Conservation (phyloP, 2,329 filamentous ascomycete genomes). For the Alternaria tenuissima region DNA sequence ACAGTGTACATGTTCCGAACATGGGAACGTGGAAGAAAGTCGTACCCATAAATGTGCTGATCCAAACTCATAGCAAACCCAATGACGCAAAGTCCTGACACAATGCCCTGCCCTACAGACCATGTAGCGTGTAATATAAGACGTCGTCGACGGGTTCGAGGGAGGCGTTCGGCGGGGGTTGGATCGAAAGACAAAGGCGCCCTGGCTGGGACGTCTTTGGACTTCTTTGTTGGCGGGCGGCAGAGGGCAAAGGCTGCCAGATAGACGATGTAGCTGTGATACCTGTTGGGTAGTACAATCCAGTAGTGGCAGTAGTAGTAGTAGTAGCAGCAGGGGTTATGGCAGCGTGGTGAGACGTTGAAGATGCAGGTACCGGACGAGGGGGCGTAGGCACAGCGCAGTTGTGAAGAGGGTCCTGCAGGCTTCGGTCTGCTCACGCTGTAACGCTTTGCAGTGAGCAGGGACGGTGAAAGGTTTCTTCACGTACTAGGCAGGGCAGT, state of each 20-base stretch:
- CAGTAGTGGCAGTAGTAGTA: constrained; percentile 31
- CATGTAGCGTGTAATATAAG: constrained; percentile 41
- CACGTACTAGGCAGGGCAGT: constrained; percentile 40
- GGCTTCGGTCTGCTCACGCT: constrained; percentile 30
- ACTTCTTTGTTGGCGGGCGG: constrained; percentile 26
- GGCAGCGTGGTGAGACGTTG: constrained; percentile 41
- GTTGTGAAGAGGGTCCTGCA: constrained; percentile 26
- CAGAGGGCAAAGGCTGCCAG: constrained; percentile 32
- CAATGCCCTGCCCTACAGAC: constrained; percentile 30
- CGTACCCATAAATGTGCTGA: constrained; percentile 54
- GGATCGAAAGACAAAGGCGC: constrained; percentile 24
- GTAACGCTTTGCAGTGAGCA: constrained; percentile 28
- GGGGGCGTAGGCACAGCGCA: constrained; percentile 36
- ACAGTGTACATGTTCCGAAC: constrained; percentile 8
- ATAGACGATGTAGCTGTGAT: constrained; percentile 36
- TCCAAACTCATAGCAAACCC: constrained; percentile 53
- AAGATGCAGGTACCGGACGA: constrained; percentile 43
- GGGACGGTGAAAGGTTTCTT: constrained; percentile 35
- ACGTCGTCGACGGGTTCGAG: constrained; percentile 27
- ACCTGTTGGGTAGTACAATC: constrained; percentile 35
- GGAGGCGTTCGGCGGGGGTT: constrained; percentile 24
- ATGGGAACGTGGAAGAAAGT: constrained; percentile 30
- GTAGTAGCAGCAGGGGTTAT: constrained; percentile 34
- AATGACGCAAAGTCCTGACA: constrained; percentile 32
- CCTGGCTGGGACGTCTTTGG: constrained; percentile 31